A percentile compares a stretch with the other conserved stretches of the same genome.
phyloP scores from a whole-genome alignment of 129 eudicot species.

The Pseudognaphalium luteoalbum region DNA sequence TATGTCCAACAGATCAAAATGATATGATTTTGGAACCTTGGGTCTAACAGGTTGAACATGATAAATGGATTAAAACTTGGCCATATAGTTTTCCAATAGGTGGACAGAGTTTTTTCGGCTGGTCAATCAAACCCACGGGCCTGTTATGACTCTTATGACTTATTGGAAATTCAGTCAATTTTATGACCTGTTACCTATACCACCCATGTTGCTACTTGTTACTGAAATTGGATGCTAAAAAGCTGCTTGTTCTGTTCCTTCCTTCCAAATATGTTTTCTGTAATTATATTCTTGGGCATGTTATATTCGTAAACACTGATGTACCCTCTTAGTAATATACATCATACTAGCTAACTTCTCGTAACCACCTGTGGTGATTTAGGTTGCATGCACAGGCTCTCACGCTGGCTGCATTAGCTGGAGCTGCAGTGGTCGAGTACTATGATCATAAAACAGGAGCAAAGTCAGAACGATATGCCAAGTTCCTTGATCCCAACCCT shows the following conservation, averaged over 20 bases:
- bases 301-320: not conserved
- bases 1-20: not conserved
- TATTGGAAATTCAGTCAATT: too few relatives aligned
- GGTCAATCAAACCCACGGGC: not conserved
- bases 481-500: constrained; percentile 55
- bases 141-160: not conserved
- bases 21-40: not conserved
- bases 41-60: not conserved
- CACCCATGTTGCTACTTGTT: not conserved
- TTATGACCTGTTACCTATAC: not conserved
- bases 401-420: constrained; percentile 84
- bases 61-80: not conserved
- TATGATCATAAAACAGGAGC: constrained; percentile 62
- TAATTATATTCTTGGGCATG: not conserved
- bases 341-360: constrained; percentile 14
- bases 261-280: not conserved
- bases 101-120: not conserved
- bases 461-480: constrained; percentile 57
- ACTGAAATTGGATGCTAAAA: not conserved
- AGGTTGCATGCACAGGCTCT: constrained; percentile 98
- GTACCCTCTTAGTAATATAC: not conserved
- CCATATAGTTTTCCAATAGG: not conserved
- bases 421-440: constrained; percentile 88
- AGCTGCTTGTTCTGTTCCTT: not conserved
- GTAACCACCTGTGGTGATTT: constrained; percentile 10